These are phyloP conservation scores for Anastatica hierochuntica DNA, from an alignment of 345 rosid species.

Conservation along the genomic window DNA sequence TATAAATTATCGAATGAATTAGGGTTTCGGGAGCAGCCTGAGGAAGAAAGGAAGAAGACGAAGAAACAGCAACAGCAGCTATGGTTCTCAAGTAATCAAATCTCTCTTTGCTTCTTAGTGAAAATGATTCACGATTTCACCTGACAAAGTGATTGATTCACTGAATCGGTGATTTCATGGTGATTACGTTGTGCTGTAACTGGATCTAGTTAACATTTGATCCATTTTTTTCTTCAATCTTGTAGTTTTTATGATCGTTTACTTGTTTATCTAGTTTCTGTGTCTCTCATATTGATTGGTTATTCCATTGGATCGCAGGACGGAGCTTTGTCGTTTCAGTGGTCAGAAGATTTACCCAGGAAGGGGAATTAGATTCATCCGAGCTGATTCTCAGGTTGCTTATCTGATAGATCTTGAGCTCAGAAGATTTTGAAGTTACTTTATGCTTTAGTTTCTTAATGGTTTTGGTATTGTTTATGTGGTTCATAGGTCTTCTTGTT, in stretches of 20 bases:
- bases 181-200: no score
- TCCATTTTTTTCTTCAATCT: no score
- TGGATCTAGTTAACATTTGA: no score
- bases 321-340: conserved; percentile 34
- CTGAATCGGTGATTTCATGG: no score
- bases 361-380: conserved; percentile 29
- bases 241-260: no score
- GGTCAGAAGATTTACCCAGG: conserved; percentile 34
- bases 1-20: conserved; percentile 13
- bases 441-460: not conserved
- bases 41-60: conserved; percentile 15
- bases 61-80: conserved; percentile 6
- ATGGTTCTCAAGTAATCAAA: conserved; percentile 36
- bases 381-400: conserved; percentile 30
- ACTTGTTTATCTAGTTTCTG: not conserved
- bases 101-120: not conserved
- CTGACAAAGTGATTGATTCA: no score
- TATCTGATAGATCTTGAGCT: not conserved
- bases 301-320: conserved; percentile 12
- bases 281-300: not conserved
- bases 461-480: not conserved
- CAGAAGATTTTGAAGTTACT: no score
- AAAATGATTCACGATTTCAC: not conserved
- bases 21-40: conserved; percentile 24
- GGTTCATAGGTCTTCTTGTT: conserved; percentile 70